Percentiles rank a stretch among this genome's conserved stretches.
Evolutionary conservation across 768 basidiomycete species (phyloP).

Genomic region (Podaxis sp.): DNA sequence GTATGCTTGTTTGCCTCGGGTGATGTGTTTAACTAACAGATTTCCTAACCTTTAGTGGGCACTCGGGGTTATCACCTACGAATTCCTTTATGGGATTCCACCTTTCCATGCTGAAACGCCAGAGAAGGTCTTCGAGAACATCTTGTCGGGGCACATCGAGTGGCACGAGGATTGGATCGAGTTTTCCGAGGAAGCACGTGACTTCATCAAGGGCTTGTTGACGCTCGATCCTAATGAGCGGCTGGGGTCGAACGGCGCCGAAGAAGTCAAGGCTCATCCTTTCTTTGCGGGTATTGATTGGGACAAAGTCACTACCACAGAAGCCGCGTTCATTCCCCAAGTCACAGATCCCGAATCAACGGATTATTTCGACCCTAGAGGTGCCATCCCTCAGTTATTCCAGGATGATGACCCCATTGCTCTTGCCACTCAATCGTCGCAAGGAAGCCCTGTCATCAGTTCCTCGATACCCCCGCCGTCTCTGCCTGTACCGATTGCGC

Average conservation of each 20-base stretch:
- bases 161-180: constrained; percentile 97
- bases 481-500: constrained; percentile 38
- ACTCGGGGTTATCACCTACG: constrained; percentile 95
- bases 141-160: constrained; percentile 88
- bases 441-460: constrained; percentile 47
- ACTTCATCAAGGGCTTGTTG: constrained; percentile 88
- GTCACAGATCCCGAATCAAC: constrained; percentile 96
- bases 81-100: constrained; percentile 95
- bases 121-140: constrained; percentile 97
- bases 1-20: constrained; percentile 42
- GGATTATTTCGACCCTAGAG: constrained; percentile 98
- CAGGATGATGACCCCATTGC: constrained; percentile 79
- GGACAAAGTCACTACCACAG: constrained; percentile 83
- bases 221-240: constrained; percentile 75
- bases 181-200: constrained; percentile 78
- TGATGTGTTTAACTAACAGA: constrained; percentile 16
- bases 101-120: constrained; percentile 98
- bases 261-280: constrained; percentile 90
- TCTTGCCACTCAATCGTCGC: constrained; percentile 44
- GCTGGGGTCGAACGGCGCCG: constrained; percentile 82
- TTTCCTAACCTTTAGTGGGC: constrained; percentile 73
- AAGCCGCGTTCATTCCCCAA: constrained; percentile 95
- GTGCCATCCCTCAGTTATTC: constrained; percentile 87
- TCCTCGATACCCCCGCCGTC: constrained; percentile 41
- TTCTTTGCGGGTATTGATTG: constrained; percentile 92